These are phyloP conservation scores for Fusarium odoratissimum DNA, from an alignment of 2,329 filamentous ascomycete species.

Conservation along the genomic window DNA sequence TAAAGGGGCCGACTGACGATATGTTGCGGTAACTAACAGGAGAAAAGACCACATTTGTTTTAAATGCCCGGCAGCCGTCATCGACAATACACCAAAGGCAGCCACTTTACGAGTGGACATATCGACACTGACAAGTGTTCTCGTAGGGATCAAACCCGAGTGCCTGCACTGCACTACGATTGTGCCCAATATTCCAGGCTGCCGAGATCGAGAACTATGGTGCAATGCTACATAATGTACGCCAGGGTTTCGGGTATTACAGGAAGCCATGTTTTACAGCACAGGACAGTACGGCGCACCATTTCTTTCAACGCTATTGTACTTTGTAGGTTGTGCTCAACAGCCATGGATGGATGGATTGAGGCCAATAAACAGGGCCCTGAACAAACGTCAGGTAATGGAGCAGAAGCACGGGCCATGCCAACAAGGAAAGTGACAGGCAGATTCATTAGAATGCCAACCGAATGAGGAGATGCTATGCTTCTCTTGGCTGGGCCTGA, in stretches of 20 bases:
- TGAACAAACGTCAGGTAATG: constrained; percentile 4
- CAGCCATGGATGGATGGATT: neutral
- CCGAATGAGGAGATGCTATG: neutral
- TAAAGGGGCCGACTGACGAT: neutral
- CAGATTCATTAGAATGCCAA: neutral
- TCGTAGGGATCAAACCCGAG: neutral
- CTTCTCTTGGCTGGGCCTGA: constrained; percentile 4
- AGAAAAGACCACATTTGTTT: neutral
- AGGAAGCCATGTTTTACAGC: constrained; percentile 2
- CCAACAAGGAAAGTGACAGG: neutral
- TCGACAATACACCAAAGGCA: neutral
- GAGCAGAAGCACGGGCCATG: constrained; percentile 18
- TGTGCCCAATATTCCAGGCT: neutral
- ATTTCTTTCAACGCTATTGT: neutral
- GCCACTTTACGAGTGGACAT: neutral
- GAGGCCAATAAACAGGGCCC: neutral
- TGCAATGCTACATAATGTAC: neutral
- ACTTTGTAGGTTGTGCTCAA: neutral
- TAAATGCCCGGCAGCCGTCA: neutral
- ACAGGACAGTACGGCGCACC: neutral
- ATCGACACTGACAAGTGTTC: neutral
- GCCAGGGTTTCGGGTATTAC: constrained; percentile 4
- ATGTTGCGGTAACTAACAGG: neutral
- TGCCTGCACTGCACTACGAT: constrained; percentile 3
- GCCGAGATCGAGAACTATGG: constrained; percentile 1